Evolutionary conservation across 371 early-diverging fungal genomes (phyloP).

Genomic region (Mycotypha africana): DNA sequence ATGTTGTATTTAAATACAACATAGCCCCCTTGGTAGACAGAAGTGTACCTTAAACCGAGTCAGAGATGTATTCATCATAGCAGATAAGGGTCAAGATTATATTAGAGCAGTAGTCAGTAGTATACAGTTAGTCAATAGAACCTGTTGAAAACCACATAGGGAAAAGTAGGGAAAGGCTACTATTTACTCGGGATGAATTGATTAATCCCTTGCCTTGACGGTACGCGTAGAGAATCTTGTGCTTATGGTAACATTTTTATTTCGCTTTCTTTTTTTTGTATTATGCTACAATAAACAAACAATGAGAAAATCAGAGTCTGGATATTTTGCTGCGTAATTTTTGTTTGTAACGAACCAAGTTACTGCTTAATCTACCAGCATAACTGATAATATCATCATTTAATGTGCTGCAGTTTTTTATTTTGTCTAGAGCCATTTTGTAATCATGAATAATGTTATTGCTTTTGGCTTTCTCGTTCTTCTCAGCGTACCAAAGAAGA

Average conservation of each 20-base stretch:
- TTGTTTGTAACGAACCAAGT: not conserved
- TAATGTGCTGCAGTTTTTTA: not conserved
- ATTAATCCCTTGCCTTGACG: too few species aligned
- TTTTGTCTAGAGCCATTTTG: not conserved
- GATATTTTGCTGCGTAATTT: not conserved
- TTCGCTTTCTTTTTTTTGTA: constrained; percentile 1
- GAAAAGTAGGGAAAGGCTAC: too few species aligned
- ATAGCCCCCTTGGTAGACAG: too few species aligned
- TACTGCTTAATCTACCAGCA: constrained; percentile 1
- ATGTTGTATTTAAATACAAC: too few species aligned
- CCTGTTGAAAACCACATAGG: too few species aligned
- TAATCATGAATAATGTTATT: not conserved
- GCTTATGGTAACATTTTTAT: not conserved
- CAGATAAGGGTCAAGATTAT: too few species aligned
- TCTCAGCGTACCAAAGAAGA: not conserved
- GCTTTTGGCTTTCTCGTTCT: not conserved
- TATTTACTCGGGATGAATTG: too few species aligned
- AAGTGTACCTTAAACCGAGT: too few species aligned
- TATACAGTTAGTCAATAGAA: too few species aligned
- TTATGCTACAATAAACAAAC: not conserved
- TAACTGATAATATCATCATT: constrained; percentile 1
- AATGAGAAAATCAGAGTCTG: not conserved
- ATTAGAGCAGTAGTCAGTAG: too few species aligned
- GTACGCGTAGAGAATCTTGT: too few species aligned
- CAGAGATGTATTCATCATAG: too few species aligned